Evolutionary conservation across 2,329 filamentous ascomycete genomes (phyloP).

Genomic region (Alternaria ventricosa): DNA sequence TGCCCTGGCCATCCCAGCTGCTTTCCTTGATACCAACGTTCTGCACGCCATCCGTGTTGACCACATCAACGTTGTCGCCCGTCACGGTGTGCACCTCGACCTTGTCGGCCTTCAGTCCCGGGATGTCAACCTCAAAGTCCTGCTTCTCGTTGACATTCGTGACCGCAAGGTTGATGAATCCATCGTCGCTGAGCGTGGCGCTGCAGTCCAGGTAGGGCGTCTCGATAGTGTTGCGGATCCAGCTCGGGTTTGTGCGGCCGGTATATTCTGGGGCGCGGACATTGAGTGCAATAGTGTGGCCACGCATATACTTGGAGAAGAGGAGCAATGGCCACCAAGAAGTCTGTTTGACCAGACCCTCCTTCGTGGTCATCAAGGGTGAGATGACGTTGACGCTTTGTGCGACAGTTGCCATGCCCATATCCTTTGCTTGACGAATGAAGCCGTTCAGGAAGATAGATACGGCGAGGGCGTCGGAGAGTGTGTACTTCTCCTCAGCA

Average conservation of each 20-base stretch:
- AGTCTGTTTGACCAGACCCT: slow-evolving; percentile 71
- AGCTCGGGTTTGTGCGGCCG: slow-evolving; percentile 69
- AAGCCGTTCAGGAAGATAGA: slow-evolving; percentile 79
- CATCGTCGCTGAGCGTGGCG: slow-evolving; percentile 65
- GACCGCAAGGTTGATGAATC: slow-evolving; percentile 70
- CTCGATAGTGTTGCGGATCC: slow-evolving; percentile 70
- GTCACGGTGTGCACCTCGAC: slow-evolving; percentile 70
- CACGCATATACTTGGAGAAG: slow-evolving; percentile 76
- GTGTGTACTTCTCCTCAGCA: slow-evolving; percentile 73
- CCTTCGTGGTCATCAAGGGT: slow-evolving; percentile 73
- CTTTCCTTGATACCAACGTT: slow-evolving; percentile 67
- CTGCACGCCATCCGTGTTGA: slow-evolving; percentile 68
- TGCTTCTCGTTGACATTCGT: slow-evolving; percentile 72
- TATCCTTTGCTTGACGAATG: slow-evolving; percentile 70
- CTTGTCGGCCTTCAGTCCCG: slow-evolving; percentile 56
- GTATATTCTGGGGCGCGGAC: slow-evolving; percentile 68
- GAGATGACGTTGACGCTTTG: slow-evolving; percentile 81
- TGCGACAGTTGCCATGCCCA: slow-evolving; percentile 81
- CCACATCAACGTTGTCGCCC: slow-evolving; percentile 62
- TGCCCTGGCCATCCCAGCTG: slow-evolving; percentile 68
- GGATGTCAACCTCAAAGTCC: slow-evolving; percentile 65
- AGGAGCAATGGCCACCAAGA: slow-evolving; percentile 78
- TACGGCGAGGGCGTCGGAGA: slow-evolving; percentile 78
- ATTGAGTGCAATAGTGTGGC: slow-evolving; percentile 70
- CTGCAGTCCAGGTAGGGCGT: slow-evolving; percentile 75